Base-by-base conservation (phyloP, 148 eudicot genomes). In the Silene latifolia region DNA sequence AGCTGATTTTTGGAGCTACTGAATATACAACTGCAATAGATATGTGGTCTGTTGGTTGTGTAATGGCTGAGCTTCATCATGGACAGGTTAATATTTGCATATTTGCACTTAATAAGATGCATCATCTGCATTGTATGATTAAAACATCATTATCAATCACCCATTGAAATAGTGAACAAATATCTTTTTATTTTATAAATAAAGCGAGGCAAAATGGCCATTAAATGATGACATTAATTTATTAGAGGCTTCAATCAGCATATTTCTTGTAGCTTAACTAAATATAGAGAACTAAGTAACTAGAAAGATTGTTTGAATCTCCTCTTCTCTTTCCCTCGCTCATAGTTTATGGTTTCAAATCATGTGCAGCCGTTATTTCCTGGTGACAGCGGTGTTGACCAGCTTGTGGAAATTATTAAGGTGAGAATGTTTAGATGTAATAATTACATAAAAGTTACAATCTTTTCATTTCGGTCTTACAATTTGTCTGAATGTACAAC, bases 311-410 rank as follows among this genome's bases (percentile, higher is more conserved):
- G 44, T 39, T 39, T 39, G 44, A 39, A 39, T 39, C 8, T 11
- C 39, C 11, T 63, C 15, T 3, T 60, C 63, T 19, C 25, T 25
- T 27, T 24, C 3, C 35, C 35, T 23, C 44, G 8, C 42, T 42
- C 60, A 7, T 59, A 42, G 46, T 64, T 29, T 7, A 24, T 46
- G 63, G 66, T 29, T 20, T 75, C 53, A 42, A 39, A 72, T 76
- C 25, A 69, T 79, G 14, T 84, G 84, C 91, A 95, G 99, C 98
- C 97, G 63, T 67, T 95, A 57, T 95, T 95, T 86, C 99, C 98
- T 11, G 99, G 99, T 23, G 99, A 95, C 87, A 92, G 94, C 79
- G 96, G 99, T 58, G 97, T 92, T 74, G 99, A 95, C 83, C 99
- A 95, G 82, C 88, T 92, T 74, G 97, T 92, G 63, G 99, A 95